These are phyloP conservation scores for Kwoniella pini DNA, from an alignment of 768 basidiomycete species.

Conservation along the genomic window DNA sequence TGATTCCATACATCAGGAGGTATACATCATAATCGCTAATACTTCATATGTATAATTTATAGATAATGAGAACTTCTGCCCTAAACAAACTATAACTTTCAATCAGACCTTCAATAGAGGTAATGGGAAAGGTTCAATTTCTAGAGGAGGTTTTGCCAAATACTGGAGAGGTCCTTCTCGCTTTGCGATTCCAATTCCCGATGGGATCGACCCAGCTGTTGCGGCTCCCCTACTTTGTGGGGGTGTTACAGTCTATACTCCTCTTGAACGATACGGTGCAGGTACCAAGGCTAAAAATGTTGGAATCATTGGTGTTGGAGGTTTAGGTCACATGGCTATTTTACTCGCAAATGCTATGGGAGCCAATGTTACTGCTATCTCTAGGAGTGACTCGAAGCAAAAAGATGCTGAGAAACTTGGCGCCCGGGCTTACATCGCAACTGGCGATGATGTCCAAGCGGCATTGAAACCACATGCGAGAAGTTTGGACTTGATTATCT, in stretches of 20 bases:
- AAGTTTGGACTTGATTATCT: constrained; percentile 56
- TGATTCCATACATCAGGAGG: too few species aligned
- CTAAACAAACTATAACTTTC: constrained; percentile 25
- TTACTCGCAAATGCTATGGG: constrained; percentile 61
- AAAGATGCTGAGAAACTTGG: constrained; percentile 65
- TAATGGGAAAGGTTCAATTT: constrained; percentile 40
- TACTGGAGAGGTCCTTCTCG: constrained; percentile 46
- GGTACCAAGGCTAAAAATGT: constrained; percentile 49
- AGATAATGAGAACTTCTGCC: constrained; percentile 38
- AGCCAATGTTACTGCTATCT: constrained; percentile 64
- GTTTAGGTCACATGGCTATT: constrained; percentile 29
- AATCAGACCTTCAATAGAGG: too few species aligned
- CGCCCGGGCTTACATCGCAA: constrained; percentile 61
- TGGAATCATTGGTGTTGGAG: constrained; percentile 51
- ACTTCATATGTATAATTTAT: too few species aligned
- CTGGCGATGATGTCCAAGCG: constrained; percentile 52
- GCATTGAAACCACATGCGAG: constrained; percentile 50
- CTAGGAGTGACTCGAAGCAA: constrained; percentile 61
- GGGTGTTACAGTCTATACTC: constrained; percentile 48
- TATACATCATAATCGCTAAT: too few species aligned
- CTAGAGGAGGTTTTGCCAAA: constrained; percentile 50
- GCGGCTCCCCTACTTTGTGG: constrained; percentile 52
- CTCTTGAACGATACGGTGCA: constrained; percentile 43
- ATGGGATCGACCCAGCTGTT: constrained; percentile 59
- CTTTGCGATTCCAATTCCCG: constrained; percentile 69